phyloP scores from a whole-genome alignment of 2,329 filamentous ascomycete species.

The Stagonosporopsis cucurbitacearum region DNA sequence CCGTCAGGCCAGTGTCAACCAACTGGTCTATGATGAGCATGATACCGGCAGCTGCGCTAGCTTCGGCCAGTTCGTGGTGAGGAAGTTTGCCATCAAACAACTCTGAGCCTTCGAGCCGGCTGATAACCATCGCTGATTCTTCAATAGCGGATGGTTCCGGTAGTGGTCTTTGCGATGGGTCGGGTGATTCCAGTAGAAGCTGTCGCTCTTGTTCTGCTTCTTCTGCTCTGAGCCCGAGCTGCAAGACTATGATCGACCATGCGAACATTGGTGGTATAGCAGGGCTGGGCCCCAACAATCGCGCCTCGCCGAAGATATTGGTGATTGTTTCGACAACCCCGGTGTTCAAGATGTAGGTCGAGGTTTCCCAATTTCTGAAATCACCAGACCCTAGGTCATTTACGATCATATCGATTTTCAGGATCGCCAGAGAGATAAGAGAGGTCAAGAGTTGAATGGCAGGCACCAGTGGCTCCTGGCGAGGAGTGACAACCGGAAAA shows the following conservation, averaged over 20 bases:
- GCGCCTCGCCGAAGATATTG: conserved; percentile 68
- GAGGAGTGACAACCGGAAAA: conserved; percentile 59
- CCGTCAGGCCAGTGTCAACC: conserved; percentile 35
- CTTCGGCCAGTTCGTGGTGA: conserved; percentile 36
- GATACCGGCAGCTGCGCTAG: conserved; percentile 33
- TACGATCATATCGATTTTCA: conserved; percentile 70
- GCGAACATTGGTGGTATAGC: conserved; percentile 78
- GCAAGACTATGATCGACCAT: conserved; percentile 72
- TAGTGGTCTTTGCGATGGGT: conserved; percentile 19
- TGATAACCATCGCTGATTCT: conserved; percentile 34
- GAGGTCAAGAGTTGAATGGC: conserved; percentile 74
- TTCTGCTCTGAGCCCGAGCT: conserved; percentile 29
- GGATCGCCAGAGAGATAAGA: conserved; percentile 72
- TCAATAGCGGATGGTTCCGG: conserved; percentile 33
- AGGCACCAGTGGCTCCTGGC: conserved; percentile 58
- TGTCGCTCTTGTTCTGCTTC: conserved; percentile 40
- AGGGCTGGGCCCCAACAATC: conserved; percentile 60
- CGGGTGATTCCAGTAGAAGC: conserved; percentile 30
- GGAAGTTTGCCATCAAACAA: conserved; percentile 36
- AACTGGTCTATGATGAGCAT: conserved; percentile 36
- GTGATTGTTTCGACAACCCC: conserved; percentile 76
- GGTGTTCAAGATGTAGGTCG: conserved; percentile 72
- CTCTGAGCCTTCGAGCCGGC: conserved; percentile 32
- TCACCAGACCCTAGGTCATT: conserved; percentile 50
- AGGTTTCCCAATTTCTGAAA: conserved; percentile 42